Evolutionary conservation across 768 basidiomycete species (phyloP).

Genomic region (Kwoniella sp.): DNA sequence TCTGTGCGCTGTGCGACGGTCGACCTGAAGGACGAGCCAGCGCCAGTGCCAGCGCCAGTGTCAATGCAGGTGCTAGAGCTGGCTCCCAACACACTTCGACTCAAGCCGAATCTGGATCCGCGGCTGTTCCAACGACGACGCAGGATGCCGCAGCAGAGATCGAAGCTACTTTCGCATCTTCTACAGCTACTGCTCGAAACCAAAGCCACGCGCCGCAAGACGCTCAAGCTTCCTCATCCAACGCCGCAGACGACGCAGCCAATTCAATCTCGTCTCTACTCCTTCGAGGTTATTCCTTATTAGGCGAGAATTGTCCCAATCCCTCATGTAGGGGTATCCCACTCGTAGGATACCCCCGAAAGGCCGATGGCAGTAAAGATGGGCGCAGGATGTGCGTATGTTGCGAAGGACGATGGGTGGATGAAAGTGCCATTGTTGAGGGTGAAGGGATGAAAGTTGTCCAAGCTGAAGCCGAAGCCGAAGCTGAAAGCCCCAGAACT

Average conservation of each 20-base stretch:
- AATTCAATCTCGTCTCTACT: constrained; percentile 40
- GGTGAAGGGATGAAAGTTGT: constrained; percentile 1
- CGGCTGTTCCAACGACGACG: too few species aligned
- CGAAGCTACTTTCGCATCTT: not conserved
- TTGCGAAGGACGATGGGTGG: constrained; percentile 43
- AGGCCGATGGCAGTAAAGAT: constrained; percentile 36
- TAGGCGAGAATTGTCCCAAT: constrained; percentile 44
- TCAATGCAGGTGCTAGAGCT: too few species aligned
- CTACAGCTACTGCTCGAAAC: not conserved
- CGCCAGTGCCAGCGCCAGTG: not conserved
- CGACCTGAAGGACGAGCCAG: constrained; percentile 27
- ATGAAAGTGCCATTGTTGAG: constrained; percentile 11
- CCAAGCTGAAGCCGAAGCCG: not conserved
- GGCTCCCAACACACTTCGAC: too few species aligned
- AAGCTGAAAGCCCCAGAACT: constrained; percentile 37
- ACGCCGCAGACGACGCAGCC: constrained; percentile 30
- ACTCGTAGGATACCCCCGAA: constrained; percentile 50
- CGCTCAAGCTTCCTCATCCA: not conserved
- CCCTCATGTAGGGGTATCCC: constrained; percentile 47
- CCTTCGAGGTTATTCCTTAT: constrained; percentile 49
- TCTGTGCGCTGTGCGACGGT: constrained; percentile 54
- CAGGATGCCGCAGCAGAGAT: not conserved
- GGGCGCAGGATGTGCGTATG: constrained; percentile 45
- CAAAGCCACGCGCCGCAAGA: constrained; percentile 1
- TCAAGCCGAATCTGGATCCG: too few species aligned